Evolutionary conservation across 75 land plant genomes (phyloP).

Genomic region (Larix kaempferi): DNA sequence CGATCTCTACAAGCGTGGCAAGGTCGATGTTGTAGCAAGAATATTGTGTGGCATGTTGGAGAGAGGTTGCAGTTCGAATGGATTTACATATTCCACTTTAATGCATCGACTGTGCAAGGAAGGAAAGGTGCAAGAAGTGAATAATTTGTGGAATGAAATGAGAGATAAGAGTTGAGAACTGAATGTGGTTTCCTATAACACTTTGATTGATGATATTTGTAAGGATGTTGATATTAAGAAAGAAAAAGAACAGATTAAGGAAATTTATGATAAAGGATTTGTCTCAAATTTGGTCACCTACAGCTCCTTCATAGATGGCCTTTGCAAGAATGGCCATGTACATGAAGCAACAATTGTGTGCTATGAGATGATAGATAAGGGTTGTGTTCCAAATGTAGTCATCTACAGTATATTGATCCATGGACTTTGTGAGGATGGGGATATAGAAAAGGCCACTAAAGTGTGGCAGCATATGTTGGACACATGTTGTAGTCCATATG

Average conservation of each 20-base stretch:
- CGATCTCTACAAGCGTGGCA: slow-evolving; percentile 60
- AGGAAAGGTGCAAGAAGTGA: slow-evolving; percentile 38
- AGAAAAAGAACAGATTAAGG: slow-evolving; percentile 35
- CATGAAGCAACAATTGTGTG: slow-evolving; percentile 41
- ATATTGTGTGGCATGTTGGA: slow-evolving; percentile 51
- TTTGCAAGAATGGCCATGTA: slow-evolving; percentile 34
- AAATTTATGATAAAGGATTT: slow-evolving; percentile 48
- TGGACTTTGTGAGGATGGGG: slow-evolving; percentile 52
- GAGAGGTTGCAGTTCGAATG: slow-evolving; percentile 43
- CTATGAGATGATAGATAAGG: slow-evolving; percentile 37
- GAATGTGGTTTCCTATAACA: slow-evolving; percentile 49
- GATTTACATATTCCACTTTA: slow-evolving; percentile 60
- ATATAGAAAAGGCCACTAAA: slow-evolving; percentile 37
- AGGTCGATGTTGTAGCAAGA: slow-evolving; percentile 31
- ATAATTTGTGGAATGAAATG: slow-evolving; percentile 44
- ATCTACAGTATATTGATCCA: slow-evolving; percentile 48
- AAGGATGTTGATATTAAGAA: slow-evolving; percentile 29
- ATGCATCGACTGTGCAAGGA: slow-evolving; percentile 55
- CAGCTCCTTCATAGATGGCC: slow-evolving; percentile 57
- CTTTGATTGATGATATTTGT: slow-evolving; percentile 59
- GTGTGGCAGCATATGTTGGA: slow-evolving; percentile 56
- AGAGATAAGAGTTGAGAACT: slow-evolving; percentile 37
- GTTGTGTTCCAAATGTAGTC: slow-evolving; percentile 35
- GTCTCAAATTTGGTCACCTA: slow-evolving; percentile 53
- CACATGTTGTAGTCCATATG: slow-evolving; percentile 38